Evolutionary conservation across 2,329 filamentous ascomycete species (phyloP), one percentile per base, ranked within the genome.

Genomic region (Fusarium armeniacum): DNA sequence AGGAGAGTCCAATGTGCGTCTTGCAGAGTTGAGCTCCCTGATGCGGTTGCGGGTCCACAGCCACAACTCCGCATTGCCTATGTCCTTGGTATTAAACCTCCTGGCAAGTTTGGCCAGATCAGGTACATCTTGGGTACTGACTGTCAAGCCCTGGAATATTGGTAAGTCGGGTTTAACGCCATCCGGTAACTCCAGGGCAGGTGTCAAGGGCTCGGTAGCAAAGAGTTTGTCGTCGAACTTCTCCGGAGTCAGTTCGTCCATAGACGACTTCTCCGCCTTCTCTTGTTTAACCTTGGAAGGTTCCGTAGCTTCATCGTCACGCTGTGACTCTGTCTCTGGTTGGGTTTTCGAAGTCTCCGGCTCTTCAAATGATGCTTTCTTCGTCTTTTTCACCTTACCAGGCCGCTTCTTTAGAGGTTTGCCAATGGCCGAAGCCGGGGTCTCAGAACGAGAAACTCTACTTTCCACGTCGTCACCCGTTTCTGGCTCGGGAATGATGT

Each of bases 331-430:
- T 80, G 71, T 81, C 65, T 86, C 84, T 61, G 88, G 85, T 60
- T 87, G 83, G 62, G 83, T 82, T 69, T 89, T 89, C 57, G 88
- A 79, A 13, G 86, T 86, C 73, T 90, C 87, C 22, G 86, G 84
- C 76, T 93, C 90, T 75, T 92, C 89, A 46, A 91, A 86, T 4
- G 92, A 78, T 75, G 94, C 90, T 78, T 93, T 94, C 84, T 94
- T 94, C 0, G 90, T 87, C 79, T 92, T 93, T 83, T 93, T 93
- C 6, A 85, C 70, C 76, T 90, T 91, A 45, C 81, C 32, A 1
- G 72, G 20, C 40, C 84, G 83, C 78, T 89, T 90, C 78, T 87
- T 88, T 77, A 88, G 87, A 2, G 79, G 75, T 71, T 86, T 87
- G 32, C 81, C 77, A 75, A 62, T 45, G 58, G 75, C 62, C 28